Conservation (phyloP, 208 protist species). For the Trypanosoma lewisi region DNA sequence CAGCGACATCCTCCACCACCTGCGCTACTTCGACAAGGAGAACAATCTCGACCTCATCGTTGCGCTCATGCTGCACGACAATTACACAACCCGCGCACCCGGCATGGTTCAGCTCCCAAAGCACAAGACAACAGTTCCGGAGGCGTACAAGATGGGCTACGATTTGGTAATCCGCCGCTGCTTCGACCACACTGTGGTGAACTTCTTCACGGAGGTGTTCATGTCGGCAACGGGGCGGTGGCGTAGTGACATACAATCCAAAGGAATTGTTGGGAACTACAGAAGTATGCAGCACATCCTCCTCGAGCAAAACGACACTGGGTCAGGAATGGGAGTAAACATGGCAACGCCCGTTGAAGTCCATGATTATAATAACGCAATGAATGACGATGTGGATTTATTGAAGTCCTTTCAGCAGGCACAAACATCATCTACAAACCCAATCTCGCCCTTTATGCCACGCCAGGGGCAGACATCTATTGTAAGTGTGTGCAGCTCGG, state of each 20-base stretch:
- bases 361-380: neutral
- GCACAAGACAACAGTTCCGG: conserved; percentile 42
- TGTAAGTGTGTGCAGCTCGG: neutral
- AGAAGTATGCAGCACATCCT: conserved; percentile 50
- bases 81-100: conserved; percentile 9
- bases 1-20: conserved; percentile 58
- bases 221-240: conserved; percentile 72
- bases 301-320: neutral
- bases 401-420: neutral
- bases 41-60: conserved; percentile 65
- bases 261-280: conserved; percentile 78
- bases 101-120: conserved; percentile 53
- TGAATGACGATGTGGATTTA: neutral
- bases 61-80: conserved; percentile 52
- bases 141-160: conserved; percentile 71
- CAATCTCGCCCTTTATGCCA: neutral
- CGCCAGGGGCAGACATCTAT: neutral
- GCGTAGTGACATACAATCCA: conserved; percentile 71
- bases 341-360: neutral
- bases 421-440: neutral
- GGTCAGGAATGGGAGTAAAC: neutral
- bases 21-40: conserved; percentile 67
- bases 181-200: conserved; percentile 78
- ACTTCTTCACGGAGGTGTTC: conserved; percentile 69
- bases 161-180: conserved; percentile 74